Evolutionary conservation across 164 flowering plant genomes (phyloP).

Genomic region (Cinnamomum chago): DNA sequence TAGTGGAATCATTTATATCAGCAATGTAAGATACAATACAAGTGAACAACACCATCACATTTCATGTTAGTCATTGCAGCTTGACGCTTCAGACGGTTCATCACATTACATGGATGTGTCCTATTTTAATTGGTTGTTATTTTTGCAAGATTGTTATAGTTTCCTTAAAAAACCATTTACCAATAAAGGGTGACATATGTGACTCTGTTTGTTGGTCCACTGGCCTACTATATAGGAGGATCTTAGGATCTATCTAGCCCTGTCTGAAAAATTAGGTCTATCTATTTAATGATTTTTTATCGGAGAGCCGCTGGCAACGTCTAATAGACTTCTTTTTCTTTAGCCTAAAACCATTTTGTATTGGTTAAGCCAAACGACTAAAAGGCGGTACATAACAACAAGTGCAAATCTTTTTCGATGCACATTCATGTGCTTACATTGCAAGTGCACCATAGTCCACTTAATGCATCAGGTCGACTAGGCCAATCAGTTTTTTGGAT

Average conservation of each 20-base stretch:
- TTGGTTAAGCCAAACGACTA: not conserved
- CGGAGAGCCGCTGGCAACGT: not conserved
- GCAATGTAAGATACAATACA: not conserved
- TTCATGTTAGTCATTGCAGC: conserved; percentile 6
- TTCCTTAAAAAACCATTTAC: not conserved
- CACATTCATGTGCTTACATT: no score
- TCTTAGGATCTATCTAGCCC: no score
- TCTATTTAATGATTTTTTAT: not conserved
- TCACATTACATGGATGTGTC: not conserved
- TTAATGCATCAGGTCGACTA: no score
- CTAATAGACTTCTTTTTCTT: no score
- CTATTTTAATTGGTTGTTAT: not conserved
- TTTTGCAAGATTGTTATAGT: not conserved
- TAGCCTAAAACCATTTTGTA: no score
- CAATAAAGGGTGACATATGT: not conserved
- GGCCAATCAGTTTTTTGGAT: no score
- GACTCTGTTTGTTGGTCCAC: not conserved
- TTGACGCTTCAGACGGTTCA: not conserved
- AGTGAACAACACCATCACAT: conserved; percentile 1
- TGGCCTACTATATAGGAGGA: not conserved
- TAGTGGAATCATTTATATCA: no score
- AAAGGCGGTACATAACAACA: no score
- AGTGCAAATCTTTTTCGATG: no score
- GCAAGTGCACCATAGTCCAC: no score
- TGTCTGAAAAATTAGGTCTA: no score